Base-by-base conservation (phyloP, 805 yeast species). In the Ogataea polymorpha region DNA sequence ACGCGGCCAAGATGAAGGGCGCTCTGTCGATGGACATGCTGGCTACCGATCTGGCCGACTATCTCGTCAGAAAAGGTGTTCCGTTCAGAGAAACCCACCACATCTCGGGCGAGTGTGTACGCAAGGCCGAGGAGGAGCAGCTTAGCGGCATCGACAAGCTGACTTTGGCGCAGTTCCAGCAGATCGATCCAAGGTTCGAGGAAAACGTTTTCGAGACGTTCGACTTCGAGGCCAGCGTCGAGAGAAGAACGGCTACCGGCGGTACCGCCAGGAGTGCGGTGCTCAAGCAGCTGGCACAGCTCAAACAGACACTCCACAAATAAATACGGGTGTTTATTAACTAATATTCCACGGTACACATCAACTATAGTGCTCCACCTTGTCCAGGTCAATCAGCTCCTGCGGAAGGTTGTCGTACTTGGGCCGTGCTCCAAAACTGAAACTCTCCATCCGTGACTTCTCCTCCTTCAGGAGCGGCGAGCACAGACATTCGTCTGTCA, bases 21-120 rank as follows among this genome's bases (percentile, higher is more conserved):
- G 91, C 98, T 0, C 76, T 93, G 56, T 90, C 98, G 21, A 91
- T 91, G 96, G 99, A 93, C 67, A 93, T 93, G 99, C 77, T 93
- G 55, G 99, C 99, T 15, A 93, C 99, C 23, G 99, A 93, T 63
- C 75, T 93, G 54, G 99, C 99, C 29, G 99, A 93, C 65, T 93
- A 93, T 65, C 74, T 93, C 51, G 99, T 93, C 37, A 83, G 96
- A 70, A 90, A 84, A 65, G 99, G 99, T 46, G 99, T 93, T 51
- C 99, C 99, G 42, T 93, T 93, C 71, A 87, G 99, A 72, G 98
- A 93, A 68, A 93, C 99, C 1, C 99, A 93, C 69, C 98, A 93
- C 65, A 93, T 93, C 47, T 88, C 97, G 6, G 99, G 99, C 42
- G 96, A 89, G 65, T 93, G 97, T 69, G 99, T 93, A 33, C 80